A percentile compares a stretch with the other conserved stretches of the same genome.
Conservation (phyloP, 192 early-diverging fungal genomes). For the Phlyctochytrium bullatum region DNA sequence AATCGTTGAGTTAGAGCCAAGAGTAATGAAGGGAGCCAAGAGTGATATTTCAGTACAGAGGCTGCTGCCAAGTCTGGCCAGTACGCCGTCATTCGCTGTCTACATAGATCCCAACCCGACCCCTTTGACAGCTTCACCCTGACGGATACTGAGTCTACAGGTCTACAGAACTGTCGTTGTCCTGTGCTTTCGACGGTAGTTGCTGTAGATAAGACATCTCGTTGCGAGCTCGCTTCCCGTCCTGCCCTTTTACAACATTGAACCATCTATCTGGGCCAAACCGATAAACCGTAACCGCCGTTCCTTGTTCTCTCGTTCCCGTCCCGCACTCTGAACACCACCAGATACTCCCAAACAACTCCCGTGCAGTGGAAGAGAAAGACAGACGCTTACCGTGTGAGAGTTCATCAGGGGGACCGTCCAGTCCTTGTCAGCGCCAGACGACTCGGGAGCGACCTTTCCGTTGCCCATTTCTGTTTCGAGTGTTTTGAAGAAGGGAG, state of each 20-base stretch:
- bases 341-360: background rate
- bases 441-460: conserved; percentile 3
- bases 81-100: too few relatives aligned
- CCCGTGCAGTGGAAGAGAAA: background rate
- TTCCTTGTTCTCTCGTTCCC: too few relatives aligned
- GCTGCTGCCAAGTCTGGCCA: too few relatives aligned
- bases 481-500: background rate
- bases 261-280: background rate
- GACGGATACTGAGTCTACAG: background rate
- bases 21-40: background rate
- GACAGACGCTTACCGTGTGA: conserved; percentile 4
- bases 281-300: too few relatives aligned
- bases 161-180: background rate
- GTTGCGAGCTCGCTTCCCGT: background rate
- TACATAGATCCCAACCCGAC: background rate
- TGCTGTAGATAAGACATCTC: background rate
- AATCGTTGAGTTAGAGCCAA: background rate
- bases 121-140: background rate
- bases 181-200: too few relatives aligned
- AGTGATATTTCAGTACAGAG: too few relatives aligned
- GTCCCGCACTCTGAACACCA: background rate
- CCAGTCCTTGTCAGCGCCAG: conserved; percentile 2
- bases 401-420: conserved; percentile 1
- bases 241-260: background rate
- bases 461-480: conserved; percentile 4